Evolutionary conservation across 2,329 filamentous ascomycete species (phyloP), one percentile per base, ranked within the genome.

Genomic region (Cladophialophora carrionii): DNA sequence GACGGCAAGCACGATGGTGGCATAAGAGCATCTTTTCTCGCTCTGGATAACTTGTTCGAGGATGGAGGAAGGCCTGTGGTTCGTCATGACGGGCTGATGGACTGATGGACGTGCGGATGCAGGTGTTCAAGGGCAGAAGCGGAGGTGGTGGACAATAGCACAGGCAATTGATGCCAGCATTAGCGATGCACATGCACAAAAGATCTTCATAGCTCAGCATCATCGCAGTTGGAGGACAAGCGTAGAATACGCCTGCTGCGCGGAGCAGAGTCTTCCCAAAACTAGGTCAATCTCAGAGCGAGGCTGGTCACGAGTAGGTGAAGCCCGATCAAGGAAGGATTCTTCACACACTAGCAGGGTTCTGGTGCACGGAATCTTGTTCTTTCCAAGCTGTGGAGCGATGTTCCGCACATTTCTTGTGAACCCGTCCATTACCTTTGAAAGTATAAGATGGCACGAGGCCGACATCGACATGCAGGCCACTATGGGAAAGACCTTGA

Each of bases 1-100:
- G 80, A 98, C 94, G 75, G 94, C 94, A 83, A 91, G 87, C 87
- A 96, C 92, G 79, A 85, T 96, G 77, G 92, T 96, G 81, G 88
- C 92, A 82, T 96, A 94, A 89, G 81, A 24, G 26, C 17, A 14
- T 31, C 29, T 6, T 9, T 9, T 20, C 29, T 14, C 17, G 7
- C 5, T 22, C 26, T n/a, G 26, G 37, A 43, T 14, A 43, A 5
- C 17, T n/a, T 41, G 37, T 43, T 14, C 5, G 7, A 20, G n/a
- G 37, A 43, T 17, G 37, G n/a, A 43, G 17, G 14, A 43, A 43
- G n/a, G 6, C 5, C 37, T 43, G 17, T 43, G 37, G 6, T 43
- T 43, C 14, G 17, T 17, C 26, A 29, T 6, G 26, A 29, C 3
- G 26, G 26, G 6, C 14, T 41, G 37, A 17, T 41, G 37, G 37